Percentiles rank a stretch among this genome's conserved stretches.
These are phyloP conservation scores for Cordyceps cateniannulata DNA, from an alignment of 2,329 filamentous ascomycete species.

Conservation along the genomic window DNA sequence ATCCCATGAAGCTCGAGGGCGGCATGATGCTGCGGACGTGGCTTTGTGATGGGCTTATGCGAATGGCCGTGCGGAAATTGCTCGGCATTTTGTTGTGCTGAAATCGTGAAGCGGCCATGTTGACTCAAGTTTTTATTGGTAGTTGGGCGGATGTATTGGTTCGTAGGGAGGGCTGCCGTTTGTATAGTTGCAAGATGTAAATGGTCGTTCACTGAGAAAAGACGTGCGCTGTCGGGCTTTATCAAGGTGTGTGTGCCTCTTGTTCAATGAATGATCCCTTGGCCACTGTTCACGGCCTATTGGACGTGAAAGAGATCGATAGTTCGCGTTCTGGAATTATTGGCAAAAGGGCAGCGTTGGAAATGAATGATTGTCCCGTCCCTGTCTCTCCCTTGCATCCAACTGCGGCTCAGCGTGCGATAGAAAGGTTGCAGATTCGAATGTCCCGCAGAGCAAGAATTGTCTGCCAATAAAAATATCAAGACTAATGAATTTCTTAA, in stretches of 20 bases:
- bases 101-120: not conserved
- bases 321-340: not conserved
- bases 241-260: not conserved
- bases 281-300: not conserved
- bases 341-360: not conserved
- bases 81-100: constrained; percentile 2
- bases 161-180: not conserved
- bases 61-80: not conserved
- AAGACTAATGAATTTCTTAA: not conserved
- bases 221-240: not conserved
- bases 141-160: not conserved
- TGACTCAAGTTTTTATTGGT: not conserved
- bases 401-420: not conserved
- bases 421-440: not conserved
- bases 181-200: not conserved
- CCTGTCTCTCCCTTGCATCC: not conserved
- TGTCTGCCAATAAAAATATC: not conserved
- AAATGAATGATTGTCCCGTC: not conserved
- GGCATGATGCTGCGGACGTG: constrained; percentile 13
- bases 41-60: not conserved
- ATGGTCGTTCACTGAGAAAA: not conserved
- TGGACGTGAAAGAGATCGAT: not conserved
- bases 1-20: constrained; percentile 36
- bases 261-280: not conserved
- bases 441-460: not conserved